Base-by-base conservation (phyloP, 208 protist genomes). In the Vickermania spadyakhi region DNA sequence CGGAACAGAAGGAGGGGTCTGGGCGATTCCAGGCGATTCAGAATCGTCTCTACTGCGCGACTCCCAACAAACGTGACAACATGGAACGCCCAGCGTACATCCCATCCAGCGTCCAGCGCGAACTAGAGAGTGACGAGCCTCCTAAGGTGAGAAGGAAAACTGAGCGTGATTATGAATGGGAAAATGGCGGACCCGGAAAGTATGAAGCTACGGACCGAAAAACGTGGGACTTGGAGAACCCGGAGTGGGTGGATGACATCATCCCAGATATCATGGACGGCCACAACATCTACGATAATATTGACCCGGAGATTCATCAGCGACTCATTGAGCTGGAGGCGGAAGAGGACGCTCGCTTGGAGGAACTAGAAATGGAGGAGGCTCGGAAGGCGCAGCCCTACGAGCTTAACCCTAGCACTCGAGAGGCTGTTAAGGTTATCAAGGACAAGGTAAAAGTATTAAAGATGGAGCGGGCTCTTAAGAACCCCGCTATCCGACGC, bases 211-310 rank as follows among this genome's bases (percentile, higher is more conserved):
- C 97, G 59, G 78, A 86, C 27, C 81, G 87, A 54, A 93, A 96
- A 60, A 84, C 85, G 26, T 96, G 89, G 80, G 76, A 93, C 42
- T 73, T 99, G 23, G 85, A 93, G 52, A 76, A 98, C 63, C 81
- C 92, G 2, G 97, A 98, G 51, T 99, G 98, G 98, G 93, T 92
- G 25, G 91, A 98, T 31, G 98, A 99, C 72, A 84, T 89, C 49
- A 97, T 99, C 50, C 99, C 99, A 1, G 98, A 99, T 72, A 99
- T 99, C 70, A 96, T 99, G 79, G 94, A 99, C 67, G 99, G 99
- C 50, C 98, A 99, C 77, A 99, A 99, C 75, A 98, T 99, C 72
- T 88, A 93, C 36, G 99, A 99, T 81, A 99, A 97, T 72, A 93
- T 99, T 58, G 98, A 99, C 72, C 97, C 97, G 7, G 98, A 99